Base-by-base conservation (phyloP, 2,329 filamentous ascomycete genomes). In the Elsinoe ampelina region DNA sequence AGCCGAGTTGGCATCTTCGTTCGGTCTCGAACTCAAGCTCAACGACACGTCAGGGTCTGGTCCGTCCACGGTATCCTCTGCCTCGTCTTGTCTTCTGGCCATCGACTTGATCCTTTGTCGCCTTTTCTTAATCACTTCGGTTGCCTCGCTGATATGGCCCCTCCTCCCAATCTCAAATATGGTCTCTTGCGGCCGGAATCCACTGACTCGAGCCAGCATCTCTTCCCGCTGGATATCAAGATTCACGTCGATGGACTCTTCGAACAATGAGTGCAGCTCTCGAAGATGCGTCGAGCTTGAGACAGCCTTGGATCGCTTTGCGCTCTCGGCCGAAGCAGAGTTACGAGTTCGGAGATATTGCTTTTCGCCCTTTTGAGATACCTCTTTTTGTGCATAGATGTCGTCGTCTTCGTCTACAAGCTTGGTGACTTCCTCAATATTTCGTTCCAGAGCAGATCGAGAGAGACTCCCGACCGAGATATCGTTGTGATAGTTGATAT, bases 101-200 rank as follows among this genome's bases (percentile, higher is more conserved):
- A 79, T 85, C 59, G 86, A 89, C 68, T 79, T 85, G 68, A 81
- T 81, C 65, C 85, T 30, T 26, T 47, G 20, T 22, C 54, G 80
- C 66, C 86, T 79, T 48, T 83, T 80, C 64, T 83, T 84, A 82
- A 93, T 89, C 32, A 92, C 76, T 60, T 89, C 85, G 1, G 85
- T 86, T 5, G 86, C 85, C 66, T 86, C 83, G 50, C 76, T 77
- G 2, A 72, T 77, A 62, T 87, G 85, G 38, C 84, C 86, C 59
- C 84, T 81, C 63, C 85, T 83, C 5, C 87, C 87, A 61, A 96
- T 85, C 71, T 98, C 93, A 64, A 98, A 98, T n/a, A 98, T 89
- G 0, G 92, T 97, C 71, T 98, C 93, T 42, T 85, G 79, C 0
- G 95, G 93, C 63, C 89, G 83, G 73, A 93, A 98, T 1, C 86